A percentile compares a stretch with the other conserved stretches of the same genome.
Evolutionary conservation across 306 rosid species (phyloP).

Genomic region (Prunus fruticosa): DNA sequence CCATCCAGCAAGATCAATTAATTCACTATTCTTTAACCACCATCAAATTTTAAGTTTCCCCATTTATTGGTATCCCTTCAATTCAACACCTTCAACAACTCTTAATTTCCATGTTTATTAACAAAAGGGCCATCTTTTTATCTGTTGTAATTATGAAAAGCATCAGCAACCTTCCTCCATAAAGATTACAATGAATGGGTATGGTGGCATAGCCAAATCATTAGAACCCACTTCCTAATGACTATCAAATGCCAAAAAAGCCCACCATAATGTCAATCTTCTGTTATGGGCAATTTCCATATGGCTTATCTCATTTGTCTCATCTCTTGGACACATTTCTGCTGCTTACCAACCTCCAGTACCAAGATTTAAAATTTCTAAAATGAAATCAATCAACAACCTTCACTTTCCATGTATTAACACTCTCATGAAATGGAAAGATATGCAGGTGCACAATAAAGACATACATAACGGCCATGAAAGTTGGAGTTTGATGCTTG

Average conservation of each 20-base stretch:
- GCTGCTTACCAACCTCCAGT: background rate
- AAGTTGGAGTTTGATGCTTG: background rate
- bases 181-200: slow-evolving; percentile 30
- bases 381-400: slow-evolving; percentile 1
- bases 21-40: slow-evolving; percentile 20
- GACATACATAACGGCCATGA: background rate
- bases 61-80: slow-evolving; percentile 18
- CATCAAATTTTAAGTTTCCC: slow-evolving; percentile 3
- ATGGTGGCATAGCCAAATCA: slow-evolving; percentile 38
- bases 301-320: slow-evolving; percentile 9
- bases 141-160: slow-evolving; percentile 8
- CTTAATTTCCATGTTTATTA: background rate
- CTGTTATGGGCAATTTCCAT: slow-evolving; percentile 3
- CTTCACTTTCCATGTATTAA: slow-evolving; percentile 8
- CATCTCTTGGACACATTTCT: background rate
- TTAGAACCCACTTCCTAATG: slow-evolving; percentile 17
- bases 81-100: slow-evolving; percentile 22
- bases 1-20: slow-evolving; percentile 3
- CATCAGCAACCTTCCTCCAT: slow-evolving; percentile 33
- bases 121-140: slow-evolving; percentile 9
- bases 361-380: background rate
- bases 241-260: slow-evolving; percentile 8
- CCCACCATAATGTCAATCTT: slow-evolving; percentile 5
- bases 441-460: slow-evolving; percentile 7
- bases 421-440: background rate